Base-by-base conservation (phyloP, 192 early-diverging fungal genomes). In the Podila verticillata region DNA sequence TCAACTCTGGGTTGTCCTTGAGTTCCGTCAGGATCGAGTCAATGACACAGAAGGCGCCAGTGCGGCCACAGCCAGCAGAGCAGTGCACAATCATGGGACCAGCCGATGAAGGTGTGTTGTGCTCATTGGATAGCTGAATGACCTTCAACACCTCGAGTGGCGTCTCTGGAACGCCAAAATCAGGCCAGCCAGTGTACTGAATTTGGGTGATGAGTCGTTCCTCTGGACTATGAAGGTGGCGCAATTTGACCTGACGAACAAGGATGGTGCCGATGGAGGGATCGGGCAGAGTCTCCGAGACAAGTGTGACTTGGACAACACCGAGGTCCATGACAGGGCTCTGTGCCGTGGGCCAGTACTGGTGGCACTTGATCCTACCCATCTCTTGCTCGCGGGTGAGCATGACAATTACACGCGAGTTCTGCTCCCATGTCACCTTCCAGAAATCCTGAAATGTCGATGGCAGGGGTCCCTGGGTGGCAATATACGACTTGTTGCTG, bases 401-500 rank as follows among this genome's bases (percentile, higher is more conserved):
- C 97, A 99, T 99, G 4, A 99, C 95, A 47, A 99, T 86, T 7
- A 99, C 92, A 1, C 85, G 68, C 7, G 87, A 84, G 39, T 89
- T 83, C 58, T 97, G 95, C 82, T 99, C 96, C 97, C 96, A 98
- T 9, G 95, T 83, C 85, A 97, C 93, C 66, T 90, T 88, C 97
- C 97, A 99, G 82, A 99, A 99, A 83, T 98, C 97, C 48, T 85
- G 82, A 35, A 92, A 88, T 0, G 97, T 98, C 24, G 88, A 86
- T 6, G 90, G 89, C 35, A 98, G 73, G 20, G 98, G 98, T 13
- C 97, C 89, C 62, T 90, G 87, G 0, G 89, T 89, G 15, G 84
- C 87, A n/a, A 91, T 89, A 61, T 89, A 89, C 8, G 61, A 61
- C 57, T 72, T 81, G 35, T 68, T 26, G 72, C 80, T 72, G 39